These are phyloP conservation scores for Solanum chacoense DNA, from an alignment of 305 asterid species.

Conservation along the genomic window DNA sequence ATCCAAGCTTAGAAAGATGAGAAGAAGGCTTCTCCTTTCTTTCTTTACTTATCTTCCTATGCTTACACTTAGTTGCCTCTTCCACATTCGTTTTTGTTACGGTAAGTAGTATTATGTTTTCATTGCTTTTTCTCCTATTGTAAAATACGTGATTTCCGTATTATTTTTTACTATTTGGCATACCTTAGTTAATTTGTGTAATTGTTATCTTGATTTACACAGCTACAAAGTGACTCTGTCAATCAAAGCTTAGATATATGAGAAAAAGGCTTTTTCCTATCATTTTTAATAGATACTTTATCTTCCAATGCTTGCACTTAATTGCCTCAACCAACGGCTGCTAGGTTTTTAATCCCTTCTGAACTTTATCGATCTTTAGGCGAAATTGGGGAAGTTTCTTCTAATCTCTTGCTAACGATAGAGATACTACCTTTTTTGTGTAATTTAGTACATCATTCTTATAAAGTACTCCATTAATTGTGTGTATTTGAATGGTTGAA, in stretches of 20 bases:
- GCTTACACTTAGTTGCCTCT: not conserved
- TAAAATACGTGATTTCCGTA: not conserved
- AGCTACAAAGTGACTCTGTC: not conserved
- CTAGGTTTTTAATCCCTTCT: not conserved
- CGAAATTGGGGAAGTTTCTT: not conserved
- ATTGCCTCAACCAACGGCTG: not conserved
- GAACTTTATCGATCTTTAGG: not conserved
- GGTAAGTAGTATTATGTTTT: not conserved
- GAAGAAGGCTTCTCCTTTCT: not conserved
- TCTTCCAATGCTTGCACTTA: not conserved
- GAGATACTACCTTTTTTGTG: not conserved
- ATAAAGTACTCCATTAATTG: not conserved
- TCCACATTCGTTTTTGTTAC: not conserved
- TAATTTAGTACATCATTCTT: not conserved
- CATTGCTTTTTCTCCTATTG: not conserved
- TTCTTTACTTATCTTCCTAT: not conserved
- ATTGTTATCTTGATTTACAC: not conserved
- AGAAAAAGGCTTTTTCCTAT: not conserved
- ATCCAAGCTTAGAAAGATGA: not conserved
- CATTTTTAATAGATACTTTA: not conserved
- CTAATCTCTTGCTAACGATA: not conserved
- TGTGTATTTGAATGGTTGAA: not conserved
- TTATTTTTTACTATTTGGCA: not conserved
- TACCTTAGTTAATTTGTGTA: not conserved
- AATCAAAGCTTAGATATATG: not conserved